A percentile compares a stretch with the other conserved stretches of the same genome.
These are phyloP conservation scores for Prototheca cutis DNA, from an alignment of 163 green algal species.

Conservation along the genomic window DNA sequence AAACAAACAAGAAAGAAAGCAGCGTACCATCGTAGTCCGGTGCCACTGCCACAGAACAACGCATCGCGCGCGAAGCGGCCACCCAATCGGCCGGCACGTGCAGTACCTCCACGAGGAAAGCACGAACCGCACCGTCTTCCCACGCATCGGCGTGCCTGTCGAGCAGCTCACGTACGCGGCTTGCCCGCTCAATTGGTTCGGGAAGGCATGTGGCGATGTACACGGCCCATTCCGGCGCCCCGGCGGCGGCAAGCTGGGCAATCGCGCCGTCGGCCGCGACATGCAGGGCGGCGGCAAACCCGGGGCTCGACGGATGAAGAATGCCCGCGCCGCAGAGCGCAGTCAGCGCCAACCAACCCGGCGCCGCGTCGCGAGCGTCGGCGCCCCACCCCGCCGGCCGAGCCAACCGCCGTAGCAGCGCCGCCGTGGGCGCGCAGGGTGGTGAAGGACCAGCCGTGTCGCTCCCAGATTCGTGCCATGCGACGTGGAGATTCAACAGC, in stretches of 20 bases:
- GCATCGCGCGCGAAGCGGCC: slow-evolving; percentile 33
- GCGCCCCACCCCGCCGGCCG: slow-evolving; percentile 27
- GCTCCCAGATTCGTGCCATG: neutral
- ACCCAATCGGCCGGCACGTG: slow-evolving; percentile 38
- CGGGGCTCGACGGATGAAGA: slow-evolving; percentile 3
- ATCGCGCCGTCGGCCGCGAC: slow-evolving; percentile 36
- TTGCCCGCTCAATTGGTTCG: neutral
- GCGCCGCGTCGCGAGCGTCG: slow-evolving; percentile 39
- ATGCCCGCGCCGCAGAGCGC: slow-evolving; percentile 24
- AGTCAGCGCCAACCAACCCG: slow-evolving; percentile 43
- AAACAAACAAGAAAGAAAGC: no score
- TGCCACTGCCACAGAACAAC: no score
- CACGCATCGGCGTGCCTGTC: slow-evolving; percentile 33
- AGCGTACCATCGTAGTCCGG: no score
- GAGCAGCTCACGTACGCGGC: slow-evolving; percentile 33
- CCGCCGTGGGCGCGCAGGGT: neutral
- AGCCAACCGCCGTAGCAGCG: slow-evolving; percentile 13
- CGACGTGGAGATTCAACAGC: slow-evolving; percentile 28
- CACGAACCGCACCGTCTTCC: slow-evolving; percentile 12
- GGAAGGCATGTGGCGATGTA: slow-evolving; percentile 56
- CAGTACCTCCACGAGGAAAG: slow-evolving; percentile 41
- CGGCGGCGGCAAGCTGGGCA: slow-evolving; percentile 43
- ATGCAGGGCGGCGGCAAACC: neutral
- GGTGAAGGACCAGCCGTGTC: no score
- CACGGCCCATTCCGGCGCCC: slow-evolving; percentile 55